Evolutionary conservation across 1,284 basidiomycete species (phyloP).

Genomic region (Microstroma glucosiphilum): DNA sequence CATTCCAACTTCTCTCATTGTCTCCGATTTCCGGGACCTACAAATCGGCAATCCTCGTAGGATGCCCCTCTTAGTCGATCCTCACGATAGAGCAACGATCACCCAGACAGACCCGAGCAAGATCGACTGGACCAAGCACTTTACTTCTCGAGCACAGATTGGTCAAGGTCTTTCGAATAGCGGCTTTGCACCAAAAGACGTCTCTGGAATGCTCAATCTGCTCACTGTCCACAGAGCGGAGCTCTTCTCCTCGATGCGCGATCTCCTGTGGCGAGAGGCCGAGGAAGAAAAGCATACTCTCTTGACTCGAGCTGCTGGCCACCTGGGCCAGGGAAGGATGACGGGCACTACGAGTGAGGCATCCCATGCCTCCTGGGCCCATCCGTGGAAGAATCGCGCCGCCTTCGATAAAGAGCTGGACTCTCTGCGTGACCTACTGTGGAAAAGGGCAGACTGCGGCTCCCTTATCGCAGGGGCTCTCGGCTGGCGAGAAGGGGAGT

Average conservation of each 20-base stretch:
- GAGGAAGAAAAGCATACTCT: slow-evolving; percentile 25
- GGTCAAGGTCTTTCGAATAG: slow-evolving; percentile 27
- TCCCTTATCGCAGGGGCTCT: background rate
- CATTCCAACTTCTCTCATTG: slow-evolving; percentile 22
- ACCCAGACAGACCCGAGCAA: slow-evolving; percentile 21
- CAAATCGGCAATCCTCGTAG: slow-evolving; percentile 27
- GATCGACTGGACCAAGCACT: slow-evolving; percentile 20
- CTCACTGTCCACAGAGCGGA: slow-evolving; percentile 17
- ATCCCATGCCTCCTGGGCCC: background rate
- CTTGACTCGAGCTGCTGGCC: background rate
- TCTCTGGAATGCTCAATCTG: slow-evolving; percentile 20
- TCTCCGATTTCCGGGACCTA: slow-evolving; percentile 23
- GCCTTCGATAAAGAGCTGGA: background rate
- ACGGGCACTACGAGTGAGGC: background rate
- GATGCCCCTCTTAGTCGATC: slow-evolving; percentile 30
- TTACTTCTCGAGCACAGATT: slow-evolving; percentile 27
- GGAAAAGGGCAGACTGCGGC: background rate
- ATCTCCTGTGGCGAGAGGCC: slow-evolving; percentile 35
- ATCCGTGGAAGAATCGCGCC: background rate
- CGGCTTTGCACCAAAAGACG: slow-evolving; percentile 21
- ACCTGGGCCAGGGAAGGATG: background rate
- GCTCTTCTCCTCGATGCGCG: slow-evolving; percentile 18
- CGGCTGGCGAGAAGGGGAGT: background rate
- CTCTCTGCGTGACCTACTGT: background rate
- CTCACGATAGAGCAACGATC: slow-evolving; percentile 14